Evolutionary conservation across 1,284 basidiomycete species (phyloP), one percentile per base, ranked within the genome.

Genomic region (Ustilago cynodontis): DNA sequence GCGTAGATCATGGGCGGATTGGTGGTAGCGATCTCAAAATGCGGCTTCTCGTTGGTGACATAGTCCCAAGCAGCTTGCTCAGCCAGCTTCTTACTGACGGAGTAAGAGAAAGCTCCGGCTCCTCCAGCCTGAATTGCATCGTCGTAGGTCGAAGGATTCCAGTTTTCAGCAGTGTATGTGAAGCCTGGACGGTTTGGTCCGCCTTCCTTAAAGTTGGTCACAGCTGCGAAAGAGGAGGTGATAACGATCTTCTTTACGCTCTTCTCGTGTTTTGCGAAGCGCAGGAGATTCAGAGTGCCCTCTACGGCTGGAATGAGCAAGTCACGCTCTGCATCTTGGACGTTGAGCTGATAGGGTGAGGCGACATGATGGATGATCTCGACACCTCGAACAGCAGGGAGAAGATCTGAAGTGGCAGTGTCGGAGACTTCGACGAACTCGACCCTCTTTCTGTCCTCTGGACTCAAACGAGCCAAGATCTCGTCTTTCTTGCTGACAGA

Each of bases 261-360:
- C 31, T 65, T 67, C 24, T 71, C 72, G 53, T 80, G 71, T 47
- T 80, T 77, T 11, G 84, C 84, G 28, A 77, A 80, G 6, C 74
- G 66, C 10, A 86, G 66, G 5, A 87, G 65, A 26, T 81, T 78
- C 26, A 86, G 70, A 0, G 85, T 87, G 2, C 86, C 86, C 45
- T 86, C 79, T 35, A 86, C 71, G 11, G 86, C 86, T 0, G 86
- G 86, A 20, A 75, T 70, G 49, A 87, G 79, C 49, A 87, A 76
- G 57, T 87, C 84, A 31, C 72, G 71, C 63, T 82, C 80, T 16
- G 84, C 79, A 60, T 86, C 86, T 33, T 76, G 57, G 16, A 84
- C 79, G 26, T 79, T 68, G 52, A 81, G 63, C 55, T 83, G 78
- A 69, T 81, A 85, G 2, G 84, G 80, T 29, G 70, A 86, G 28